phyloP scores from a whole-genome alignment of 805 yeast species.

The Ascoidea rubescens region DNA sequence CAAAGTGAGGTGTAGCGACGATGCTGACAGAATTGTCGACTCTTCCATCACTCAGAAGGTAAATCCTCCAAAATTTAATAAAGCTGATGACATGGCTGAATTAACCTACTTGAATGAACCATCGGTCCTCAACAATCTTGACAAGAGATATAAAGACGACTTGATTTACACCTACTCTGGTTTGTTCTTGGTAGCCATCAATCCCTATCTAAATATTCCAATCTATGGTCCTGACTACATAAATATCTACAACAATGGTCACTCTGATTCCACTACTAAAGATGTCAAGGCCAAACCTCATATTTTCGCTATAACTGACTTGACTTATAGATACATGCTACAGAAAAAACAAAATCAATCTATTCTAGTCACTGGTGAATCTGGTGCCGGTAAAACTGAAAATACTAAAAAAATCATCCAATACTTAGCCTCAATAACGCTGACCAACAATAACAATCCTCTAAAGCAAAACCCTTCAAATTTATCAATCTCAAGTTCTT shows the following conservation, averaged over 20 bases:
- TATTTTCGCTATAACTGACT: conserved; percentile 80
- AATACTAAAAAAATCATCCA: conserved; percentile 91
- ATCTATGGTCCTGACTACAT: conserved; percentile 54
- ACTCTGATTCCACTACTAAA: neutral
- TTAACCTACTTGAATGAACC: conserved; percentile 91
- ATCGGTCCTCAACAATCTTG: conserved; percentile 77
- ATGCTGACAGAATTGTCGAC: conserved; percentile 24
- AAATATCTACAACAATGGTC: conserved; percentile 24
- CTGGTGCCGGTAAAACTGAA: conserved; percentile 98
- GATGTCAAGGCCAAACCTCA: conserved; percentile 49
- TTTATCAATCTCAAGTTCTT: neutral
- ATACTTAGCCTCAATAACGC: conserved; percentile 69
- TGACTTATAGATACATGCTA: conserved; percentile 66
- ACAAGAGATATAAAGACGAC: conserved; percentile 63
- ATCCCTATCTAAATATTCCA: conserved; percentile 70
- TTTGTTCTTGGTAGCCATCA: conserved; percentile 84
- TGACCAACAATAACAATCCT: conserved; percentile 13
- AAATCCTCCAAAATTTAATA: conserved; percentile 83
- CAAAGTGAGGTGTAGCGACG: conserved; percentile 26
- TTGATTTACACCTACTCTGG: conserved; percentile 91
- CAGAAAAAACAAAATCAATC: conserved; percentile 67
- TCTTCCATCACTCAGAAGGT: conserved; percentile 42
- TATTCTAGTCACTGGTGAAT: conserved; percentile 94
- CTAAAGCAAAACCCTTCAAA: conserved; percentile 4
- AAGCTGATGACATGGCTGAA: conserved; percentile 91